A percentile compares a stretch with the other conserved stretches of the same genome.
phyloP scores from a whole-genome alignment of 1,284 basidiomycete genomes.

The Porogramme epimiltina region DNA sequence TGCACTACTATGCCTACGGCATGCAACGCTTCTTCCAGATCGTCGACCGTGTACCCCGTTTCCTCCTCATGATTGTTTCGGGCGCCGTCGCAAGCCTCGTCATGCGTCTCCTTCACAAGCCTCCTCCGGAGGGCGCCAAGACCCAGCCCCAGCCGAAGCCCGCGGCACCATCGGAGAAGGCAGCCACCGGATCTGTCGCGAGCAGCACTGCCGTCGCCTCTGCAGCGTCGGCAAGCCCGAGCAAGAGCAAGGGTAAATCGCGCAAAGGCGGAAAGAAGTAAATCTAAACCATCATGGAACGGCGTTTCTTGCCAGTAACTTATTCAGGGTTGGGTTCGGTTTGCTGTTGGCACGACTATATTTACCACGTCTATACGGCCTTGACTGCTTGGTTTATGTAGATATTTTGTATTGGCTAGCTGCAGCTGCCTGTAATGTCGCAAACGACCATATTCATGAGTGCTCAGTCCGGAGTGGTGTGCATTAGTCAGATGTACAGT shows the following conservation, averaged over 20 bases:
- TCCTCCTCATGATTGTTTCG: conserved; percentile 58
- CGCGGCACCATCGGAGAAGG: not conserved
- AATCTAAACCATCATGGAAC: too few relatives aligned
- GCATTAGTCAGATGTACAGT: conserved; percentile 12
- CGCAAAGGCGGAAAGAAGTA: conserved; percentile 27
- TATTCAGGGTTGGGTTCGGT: conserved; percentile 6
- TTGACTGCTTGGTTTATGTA: not conserved
- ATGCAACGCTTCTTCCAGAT: conserved; percentile 54
- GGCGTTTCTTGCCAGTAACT: too few relatives aligned
- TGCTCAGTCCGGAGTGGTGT: conserved; percentile 14
- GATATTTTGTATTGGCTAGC: not conserved
- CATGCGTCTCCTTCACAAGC: conserved; percentile 54
- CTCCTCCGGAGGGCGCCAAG: conserved; percentile 8
- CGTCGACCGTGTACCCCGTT: conserved; percentile 52
- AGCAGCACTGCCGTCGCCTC: conserved; percentile 18
- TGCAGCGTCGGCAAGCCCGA: conserved; percentile 9
- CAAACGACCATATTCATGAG: not conserved
- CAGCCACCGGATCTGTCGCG: not conserved
- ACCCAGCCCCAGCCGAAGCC: conserved; percentile 8
- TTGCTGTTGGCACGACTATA: not conserved
- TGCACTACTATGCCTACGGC: conserved; percentile 59
- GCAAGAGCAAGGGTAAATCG: conserved; percentile 28
- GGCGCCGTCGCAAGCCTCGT: conserved; percentile 60
- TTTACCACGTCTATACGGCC: not conserved
- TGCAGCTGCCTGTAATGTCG: not conserved